These are phyloP conservation scores for Xylaria sp. DNA, from an alignment of 2,329 filamentous ascomycete genomes.

Conservation along the genomic window DNA sequence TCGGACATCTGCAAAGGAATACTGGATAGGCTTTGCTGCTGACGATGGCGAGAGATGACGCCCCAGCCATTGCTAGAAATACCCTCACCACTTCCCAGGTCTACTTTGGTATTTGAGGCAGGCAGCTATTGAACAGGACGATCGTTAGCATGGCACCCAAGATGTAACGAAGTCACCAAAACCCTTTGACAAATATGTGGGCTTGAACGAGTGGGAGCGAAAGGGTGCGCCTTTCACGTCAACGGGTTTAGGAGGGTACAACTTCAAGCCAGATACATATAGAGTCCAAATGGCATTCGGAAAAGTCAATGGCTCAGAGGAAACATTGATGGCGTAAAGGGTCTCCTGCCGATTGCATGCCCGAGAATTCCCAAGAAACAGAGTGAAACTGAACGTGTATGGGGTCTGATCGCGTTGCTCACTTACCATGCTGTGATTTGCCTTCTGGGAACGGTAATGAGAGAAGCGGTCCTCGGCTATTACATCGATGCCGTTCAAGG, in stretches of 20 bases:
- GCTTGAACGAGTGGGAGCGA: background rate
- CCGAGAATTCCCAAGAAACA: background rate
- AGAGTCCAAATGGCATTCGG: background rate
- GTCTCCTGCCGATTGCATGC: background rate
- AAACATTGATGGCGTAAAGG: background rate
- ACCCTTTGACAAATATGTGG: no score
- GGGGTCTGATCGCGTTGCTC: background rate
- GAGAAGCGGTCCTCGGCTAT: constrained; percentile 77
- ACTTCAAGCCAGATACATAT: no score
- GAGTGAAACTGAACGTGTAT: background rate
- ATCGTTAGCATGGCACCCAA: constrained; percentile 32
- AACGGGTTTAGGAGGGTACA: no score
- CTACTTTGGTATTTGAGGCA: constrained; percentile 73
- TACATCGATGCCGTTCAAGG: constrained; percentile 64
- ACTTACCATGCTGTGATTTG: constrained; percentile 43
- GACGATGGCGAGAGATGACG: constrained; percentile 62
- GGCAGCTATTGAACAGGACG: constrained; percentile 56
- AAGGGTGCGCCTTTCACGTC: background rate
- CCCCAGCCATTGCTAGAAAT: constrained; percentile 50
- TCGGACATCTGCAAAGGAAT: constrained; percentile 37
- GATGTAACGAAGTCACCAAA: constrained; percentile 13
- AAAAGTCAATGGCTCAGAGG: background rate
- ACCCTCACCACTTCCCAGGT: constrained; percentile 59
- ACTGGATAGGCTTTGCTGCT: constrained; percentile 53
- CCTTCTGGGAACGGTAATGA: constrained; percentile 65